Evolutionary conservation across 306 rosid species (phyloP).

Genomic region (Herpetospermum pedunculosum): DNA sequence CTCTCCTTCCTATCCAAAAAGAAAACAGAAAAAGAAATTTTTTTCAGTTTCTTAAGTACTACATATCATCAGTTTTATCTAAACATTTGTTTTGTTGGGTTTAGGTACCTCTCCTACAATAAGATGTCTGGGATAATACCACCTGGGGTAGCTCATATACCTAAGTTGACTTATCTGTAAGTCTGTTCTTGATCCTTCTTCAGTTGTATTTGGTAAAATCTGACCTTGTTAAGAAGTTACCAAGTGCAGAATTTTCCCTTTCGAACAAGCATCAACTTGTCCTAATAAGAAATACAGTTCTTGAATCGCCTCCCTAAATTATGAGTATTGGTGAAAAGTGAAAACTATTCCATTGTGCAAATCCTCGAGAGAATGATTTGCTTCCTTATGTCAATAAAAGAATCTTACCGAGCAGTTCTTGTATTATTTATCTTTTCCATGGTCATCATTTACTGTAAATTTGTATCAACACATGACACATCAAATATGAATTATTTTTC

Average conservation of each 20-base stretch:
- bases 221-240: background rate
- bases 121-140: conserved; percentile 90
- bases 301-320: background rate
- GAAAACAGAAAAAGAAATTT: too few species aligned
- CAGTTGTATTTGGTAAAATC: background rate
- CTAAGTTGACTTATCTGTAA: conserved; percentile 77
- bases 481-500: background rate
- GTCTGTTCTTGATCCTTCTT: conserved; percentile 21
- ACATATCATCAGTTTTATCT: background rate
- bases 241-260: background rate
- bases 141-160: conserved; percentile 63
- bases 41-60: background rate
- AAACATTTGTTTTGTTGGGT: background rate
- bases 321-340: background rate
- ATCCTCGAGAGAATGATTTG: background rate
- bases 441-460: background rate
- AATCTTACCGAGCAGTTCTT: background rate
- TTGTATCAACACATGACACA: too few species aligned
- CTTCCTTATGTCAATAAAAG: background rate
- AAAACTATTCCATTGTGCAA: background rate
- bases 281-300: background rate
- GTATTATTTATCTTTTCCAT: background rate
- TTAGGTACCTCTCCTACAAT: conserved; percentile 82
- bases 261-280: background rate
- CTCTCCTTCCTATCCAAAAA: too few species aligned